These are phyloP conservation scores for Hymenoscyphus fraxineus DNA, from an alignment of 2,329 filamentous ascomycete genomes.

Conservation along the genomic window DNA sequence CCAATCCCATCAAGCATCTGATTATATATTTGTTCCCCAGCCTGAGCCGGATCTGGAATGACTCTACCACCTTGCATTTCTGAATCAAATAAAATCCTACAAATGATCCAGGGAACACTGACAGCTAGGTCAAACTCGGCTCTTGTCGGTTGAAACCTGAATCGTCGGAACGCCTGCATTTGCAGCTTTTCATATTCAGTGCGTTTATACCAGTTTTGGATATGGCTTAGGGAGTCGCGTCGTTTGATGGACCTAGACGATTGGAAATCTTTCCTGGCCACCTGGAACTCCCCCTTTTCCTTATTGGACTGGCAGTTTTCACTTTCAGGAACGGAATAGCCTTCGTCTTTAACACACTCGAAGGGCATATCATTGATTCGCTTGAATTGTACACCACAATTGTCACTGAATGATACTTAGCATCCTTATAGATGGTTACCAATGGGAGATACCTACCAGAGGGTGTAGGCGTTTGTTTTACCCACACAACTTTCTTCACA, in stretches of 20 bases:
- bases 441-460: background rate
- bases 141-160: background rate
- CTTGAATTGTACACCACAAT: background rate
- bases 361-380: background rate
- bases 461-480: background rate
- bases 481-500: background rate
- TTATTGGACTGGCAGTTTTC: background rate
- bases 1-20: too few species aligned
- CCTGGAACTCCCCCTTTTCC: background rate
- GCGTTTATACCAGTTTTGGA: background rate
- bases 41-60: too few species aligned
- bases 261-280: background rate
- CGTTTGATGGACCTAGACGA: accelerated
- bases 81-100: too few species aligned
- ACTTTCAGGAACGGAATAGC: background rate
- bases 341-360: background rate
- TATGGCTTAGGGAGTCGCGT: accelerated
- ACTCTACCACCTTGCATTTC: too few species aligned
- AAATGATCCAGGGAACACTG: background rate
- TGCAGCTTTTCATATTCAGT: background rate
- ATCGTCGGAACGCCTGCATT: background rate
- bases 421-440: accelerated
- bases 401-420: background rate
- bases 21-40: too few species aligned
- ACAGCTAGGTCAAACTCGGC: background rate